These are phyloP conservation scores for Suillus hirtellus DNA, from an alignment of 768 basidiomycete genomes.

Conservation along the genomic window DNA sequence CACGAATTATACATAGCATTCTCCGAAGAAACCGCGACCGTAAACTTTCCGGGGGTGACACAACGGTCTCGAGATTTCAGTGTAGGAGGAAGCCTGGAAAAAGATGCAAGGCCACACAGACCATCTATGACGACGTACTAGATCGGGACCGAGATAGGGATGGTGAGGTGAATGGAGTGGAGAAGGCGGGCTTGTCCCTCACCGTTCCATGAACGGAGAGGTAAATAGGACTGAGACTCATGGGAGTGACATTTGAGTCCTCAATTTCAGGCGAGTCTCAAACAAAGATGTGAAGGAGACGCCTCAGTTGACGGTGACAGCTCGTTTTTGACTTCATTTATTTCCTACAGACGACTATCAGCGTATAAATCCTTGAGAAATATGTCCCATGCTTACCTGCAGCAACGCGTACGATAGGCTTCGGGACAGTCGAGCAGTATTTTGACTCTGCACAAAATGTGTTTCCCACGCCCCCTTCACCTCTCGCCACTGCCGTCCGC, in stretches of 20 bases:
- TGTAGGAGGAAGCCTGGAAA: no score
- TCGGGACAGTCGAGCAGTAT: conserved; percentile 62
- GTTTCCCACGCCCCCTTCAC: not conserved
- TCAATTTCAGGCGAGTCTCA: not conserved
- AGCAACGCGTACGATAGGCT: conserved; percentile 72
- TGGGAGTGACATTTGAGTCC: no score
- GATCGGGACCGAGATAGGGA: not conserved
- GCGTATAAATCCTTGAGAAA: not conserved
- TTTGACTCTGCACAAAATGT: not conserved
- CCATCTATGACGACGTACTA: not conserved
- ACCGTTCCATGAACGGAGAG: not conserved
- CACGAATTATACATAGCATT: no score
- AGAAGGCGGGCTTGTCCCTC: not conserved
- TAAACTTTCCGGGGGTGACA: no score
- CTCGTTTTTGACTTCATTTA: conserved; percentile 54
- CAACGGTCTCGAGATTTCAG: no score
- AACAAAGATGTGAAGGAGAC: not conserved
- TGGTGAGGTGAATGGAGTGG: not conserved
- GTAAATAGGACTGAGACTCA: not conserved
- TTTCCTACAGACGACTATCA: conserved; percentile 45
- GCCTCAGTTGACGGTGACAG: conserved; percentile 58
- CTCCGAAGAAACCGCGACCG: no score
- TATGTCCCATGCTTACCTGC: conserved; percentile 41
- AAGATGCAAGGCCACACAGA: not conserved
- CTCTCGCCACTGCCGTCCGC: not conserved